A percentile compares a stretch with the other conserved stretches of the same genome.
Conservation (phyloP, 2,329 filamentous ascomycete genomes). For the Chrysoporthe cubensis region DNA sequence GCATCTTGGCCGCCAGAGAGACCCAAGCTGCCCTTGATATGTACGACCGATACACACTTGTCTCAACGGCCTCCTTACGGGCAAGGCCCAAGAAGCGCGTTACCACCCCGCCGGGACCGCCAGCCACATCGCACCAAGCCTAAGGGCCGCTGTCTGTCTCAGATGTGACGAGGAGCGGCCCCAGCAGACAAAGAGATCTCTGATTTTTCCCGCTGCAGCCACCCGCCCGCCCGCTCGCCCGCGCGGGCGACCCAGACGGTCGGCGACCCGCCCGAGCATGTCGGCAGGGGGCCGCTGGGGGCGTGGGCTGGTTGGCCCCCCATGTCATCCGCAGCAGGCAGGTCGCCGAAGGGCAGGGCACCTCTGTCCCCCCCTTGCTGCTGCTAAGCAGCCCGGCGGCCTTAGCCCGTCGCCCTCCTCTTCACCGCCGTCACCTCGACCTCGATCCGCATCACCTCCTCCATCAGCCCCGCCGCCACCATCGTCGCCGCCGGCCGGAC, state of each 20-base stretch:
- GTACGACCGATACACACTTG: background rate
- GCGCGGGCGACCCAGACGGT: background rate
- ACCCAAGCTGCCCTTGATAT: background rate
- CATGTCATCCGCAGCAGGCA: background rate
- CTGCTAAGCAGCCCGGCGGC: background rate
- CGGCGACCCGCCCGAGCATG: background rate
- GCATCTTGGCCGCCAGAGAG: background rate
- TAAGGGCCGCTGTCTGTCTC: background rate
- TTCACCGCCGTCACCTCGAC: conserved; percentile 40
- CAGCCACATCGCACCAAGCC: background rate
- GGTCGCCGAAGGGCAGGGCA: background rate
- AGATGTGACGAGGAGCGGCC: background rate
- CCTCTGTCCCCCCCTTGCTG: background rate
- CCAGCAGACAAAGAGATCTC: background rate
- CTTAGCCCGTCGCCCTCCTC: background rate
- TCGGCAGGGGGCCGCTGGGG: too few relatives aligned
- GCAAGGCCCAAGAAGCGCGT: background rate
- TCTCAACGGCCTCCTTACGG: background rate
- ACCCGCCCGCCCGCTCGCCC: background rate
- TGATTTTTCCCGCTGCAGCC: background rate
- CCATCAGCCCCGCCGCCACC: conserved; percentile 55
- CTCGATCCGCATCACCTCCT: conserved; percentile 50
- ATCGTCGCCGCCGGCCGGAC: conserved; percentile 59
- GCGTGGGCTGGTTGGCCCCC: background rate
- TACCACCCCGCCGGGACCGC: conserved; percentile 7